A percentile compares a stretch with the other conserved stretches of the same genome.
These are phyloP conservation scores for Ogataea pini DNA, from an alignment of 805 yeast species.

Conservation along the genomic window DNA sequence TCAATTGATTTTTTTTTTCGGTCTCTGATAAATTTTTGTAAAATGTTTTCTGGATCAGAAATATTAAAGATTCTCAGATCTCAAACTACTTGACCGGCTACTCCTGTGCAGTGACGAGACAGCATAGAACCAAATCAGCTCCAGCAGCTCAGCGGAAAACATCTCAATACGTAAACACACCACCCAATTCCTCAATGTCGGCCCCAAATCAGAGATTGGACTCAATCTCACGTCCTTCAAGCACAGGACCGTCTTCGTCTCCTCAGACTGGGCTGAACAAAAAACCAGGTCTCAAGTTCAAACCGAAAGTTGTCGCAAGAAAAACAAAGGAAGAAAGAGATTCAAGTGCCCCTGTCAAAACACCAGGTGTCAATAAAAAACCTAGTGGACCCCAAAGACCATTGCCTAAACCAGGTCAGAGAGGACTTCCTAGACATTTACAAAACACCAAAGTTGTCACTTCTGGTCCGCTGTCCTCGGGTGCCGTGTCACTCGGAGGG, in stretches of 20 bases:
- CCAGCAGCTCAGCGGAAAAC: too few species aligned
- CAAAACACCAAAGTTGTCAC: slow-evolving; percentile 62
- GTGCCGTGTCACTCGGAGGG: slow-evolving; percentile 49
- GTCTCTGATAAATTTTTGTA: slow-evolving; percentile 1
- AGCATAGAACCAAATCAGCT: too few species aligned
- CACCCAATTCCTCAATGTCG: not conserved
- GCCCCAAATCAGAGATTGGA: slow-evolving; percentile 36
- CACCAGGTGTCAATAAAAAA: slow-evolving; percentile 39
- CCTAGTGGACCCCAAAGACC: slow-evolving; percentile 29
- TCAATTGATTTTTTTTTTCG: not conserved
- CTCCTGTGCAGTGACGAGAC: not conserved
- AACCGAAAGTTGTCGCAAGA: slow-evolving; percentile 86
- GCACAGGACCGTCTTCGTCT: slow-evolving; percentile 18
- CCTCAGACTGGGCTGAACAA: slow-evolving; percentile 10
- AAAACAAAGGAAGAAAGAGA: slow-evolving; percentile 83
- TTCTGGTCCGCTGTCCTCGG: slow-evolving; percentile 73
- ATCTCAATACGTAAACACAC: not conserved
- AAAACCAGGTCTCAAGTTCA: slow-evolving; percentile 67
- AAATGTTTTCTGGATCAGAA: not conserved
- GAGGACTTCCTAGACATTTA: slow-evolving; percentile 39
- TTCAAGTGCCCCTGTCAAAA: slow-evolving; percentile 58
- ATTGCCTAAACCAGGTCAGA: slow-evolving; percentile 40
- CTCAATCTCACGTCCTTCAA: slow-evolving; percentile 37
- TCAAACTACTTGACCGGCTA: not conserved
- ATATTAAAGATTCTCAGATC: not conserved